Conservation (phyloP, 495 filamentous ascomycete genomes). For the Penicillium arizonense region DNA sequence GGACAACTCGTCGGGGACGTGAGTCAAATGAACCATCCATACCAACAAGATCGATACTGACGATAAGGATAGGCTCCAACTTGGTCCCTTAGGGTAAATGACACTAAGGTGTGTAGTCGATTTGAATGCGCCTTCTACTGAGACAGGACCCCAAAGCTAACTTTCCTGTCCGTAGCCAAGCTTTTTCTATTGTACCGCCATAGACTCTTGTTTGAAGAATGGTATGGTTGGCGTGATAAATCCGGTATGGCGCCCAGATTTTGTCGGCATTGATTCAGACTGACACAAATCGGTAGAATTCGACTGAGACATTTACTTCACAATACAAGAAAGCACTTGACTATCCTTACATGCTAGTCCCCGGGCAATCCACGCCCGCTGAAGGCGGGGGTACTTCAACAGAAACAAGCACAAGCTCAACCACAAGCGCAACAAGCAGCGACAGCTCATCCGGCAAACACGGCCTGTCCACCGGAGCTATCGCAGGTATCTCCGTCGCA, state of each 20-base stretch:
- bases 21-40: slow-evolving; percentile 6
- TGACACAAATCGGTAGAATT: slow-evolving; percentile 24
- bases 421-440: neutral
- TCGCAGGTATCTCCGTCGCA: slow-evolving; percentile 39
- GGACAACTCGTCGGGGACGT: slow-evolving; percentile 33
- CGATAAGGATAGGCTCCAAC: slow-evolving; percentile 23
- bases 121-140: no score
- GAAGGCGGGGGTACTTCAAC: slow-evolving; percentile 25
- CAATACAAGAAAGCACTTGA: slow-evolving; percentile 31
- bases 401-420: slow-evolving; percentile 1
- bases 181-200: slow-evolving; percentile 43
- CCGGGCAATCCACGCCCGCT: slow-evolving; percentile 36
- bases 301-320: slow-evolving; percentile 27
- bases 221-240: slow-evolving; percentile 47
- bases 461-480: slow-evolving; percentile 32
- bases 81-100: slow-evolving; percentile 34
- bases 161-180: slow-evolving; percentile 21
- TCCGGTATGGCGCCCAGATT: slow-evolving; percentile 20
- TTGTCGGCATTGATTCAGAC: neutral
- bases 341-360: slow-evolving; percentile 39
- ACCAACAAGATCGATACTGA: no score
- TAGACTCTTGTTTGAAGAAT: slow-evolving; percentile 37
- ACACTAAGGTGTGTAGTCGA: slow-evolving; percentile 29
- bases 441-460: slow-evolving; percentile 1
- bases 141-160: neutral